These are phyloP conservation scores for Starmerella potacharoeniae DNA, from an alignment of 805 yeast species.

Conservation along the genomic window DNA sequence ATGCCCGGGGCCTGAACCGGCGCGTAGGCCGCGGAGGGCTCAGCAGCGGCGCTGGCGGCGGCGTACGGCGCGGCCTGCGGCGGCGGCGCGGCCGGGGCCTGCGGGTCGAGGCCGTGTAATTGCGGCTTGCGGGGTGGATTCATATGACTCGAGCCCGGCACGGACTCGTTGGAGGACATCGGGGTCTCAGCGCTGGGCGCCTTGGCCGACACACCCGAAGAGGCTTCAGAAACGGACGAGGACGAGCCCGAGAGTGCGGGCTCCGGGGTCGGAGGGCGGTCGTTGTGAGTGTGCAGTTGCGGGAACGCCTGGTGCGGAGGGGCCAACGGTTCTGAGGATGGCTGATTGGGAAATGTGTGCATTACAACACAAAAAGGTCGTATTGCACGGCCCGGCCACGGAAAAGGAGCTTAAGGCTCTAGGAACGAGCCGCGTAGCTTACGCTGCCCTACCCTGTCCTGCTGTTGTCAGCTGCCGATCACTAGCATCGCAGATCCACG, in stretches of 20 bases:
- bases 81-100: not conserved
- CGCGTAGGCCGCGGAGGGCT: not conserved
- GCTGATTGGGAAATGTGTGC: not conserved
- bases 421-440: not conserved
- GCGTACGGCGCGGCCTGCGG: not conserved
- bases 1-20: not conserved
- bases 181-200: not conserved
- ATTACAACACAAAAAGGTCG: not conserved
- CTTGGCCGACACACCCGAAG: not conserved
- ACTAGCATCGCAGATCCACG: not conserved
- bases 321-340: not conserved
- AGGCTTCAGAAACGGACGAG: not conserved
- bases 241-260: not conserved
- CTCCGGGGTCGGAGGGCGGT: not conserved
- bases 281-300: not conserved
- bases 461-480: constrained; percentile 6
- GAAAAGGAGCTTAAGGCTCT: not conserved
- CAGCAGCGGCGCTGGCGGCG: not conserved
- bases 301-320: not conserved
- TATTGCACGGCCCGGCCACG: not conserved
- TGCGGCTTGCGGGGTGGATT: not conserved
- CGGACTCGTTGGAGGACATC: not conserved
- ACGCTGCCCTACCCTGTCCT: constrained; percentile 2
- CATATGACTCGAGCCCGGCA: not conserved
- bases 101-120: not conserved